Percentiles rank a stretch among this genome's conserved stretches.
These are phyloP conservation scores for Leishmania martiniquensis DNA, from an alignment of 208 protist species.

Conservation along the genomic window DNA sequence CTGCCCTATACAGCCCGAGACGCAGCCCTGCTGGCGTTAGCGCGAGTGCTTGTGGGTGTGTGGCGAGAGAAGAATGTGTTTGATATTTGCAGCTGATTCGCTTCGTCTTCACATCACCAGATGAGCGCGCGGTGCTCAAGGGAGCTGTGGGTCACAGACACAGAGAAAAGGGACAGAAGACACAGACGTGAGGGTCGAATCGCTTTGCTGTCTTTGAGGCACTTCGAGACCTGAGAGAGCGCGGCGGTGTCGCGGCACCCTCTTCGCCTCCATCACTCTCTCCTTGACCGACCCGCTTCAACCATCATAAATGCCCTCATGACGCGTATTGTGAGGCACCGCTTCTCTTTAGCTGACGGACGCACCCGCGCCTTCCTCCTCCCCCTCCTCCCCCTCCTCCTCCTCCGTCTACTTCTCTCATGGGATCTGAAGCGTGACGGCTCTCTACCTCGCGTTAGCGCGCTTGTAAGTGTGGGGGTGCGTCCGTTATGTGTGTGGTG, in stretches of 20 bases:
- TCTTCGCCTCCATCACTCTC: not conserved
- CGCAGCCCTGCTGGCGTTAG: conserved; percentile 15
- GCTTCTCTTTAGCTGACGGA: too few species aligned
- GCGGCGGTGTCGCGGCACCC: not conserved
- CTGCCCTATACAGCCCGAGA: conserved; percentile 22
- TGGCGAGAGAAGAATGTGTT: conserved; percentile 75
- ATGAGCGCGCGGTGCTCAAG: not conserved
- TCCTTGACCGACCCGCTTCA: not conserved
- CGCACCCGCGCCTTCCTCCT: too few species aligned
- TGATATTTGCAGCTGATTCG: conserved; percentile 18
- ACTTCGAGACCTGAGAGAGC: too few species aligned
- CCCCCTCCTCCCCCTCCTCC: not conserved
- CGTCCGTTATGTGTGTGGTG: too few species aligned
- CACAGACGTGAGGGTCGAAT: not conserved
- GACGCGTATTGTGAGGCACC: too few species aligned
- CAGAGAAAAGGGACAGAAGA: not conserved
- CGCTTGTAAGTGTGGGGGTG: too few species aligned
- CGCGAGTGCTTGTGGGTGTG: conserved; percentile 20
- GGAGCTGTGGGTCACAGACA: not conserved
- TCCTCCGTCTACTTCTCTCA: not conserved
- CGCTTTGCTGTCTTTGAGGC: too few species aligned
- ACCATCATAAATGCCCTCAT: too few species aligned
- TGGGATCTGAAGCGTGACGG: not conserved
- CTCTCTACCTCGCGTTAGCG: too few species aligned
- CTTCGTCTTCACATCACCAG: too few species aligned